Conservation (phyloP, 192 early-diverging fungal species). For the Chytriomyces confervae region DNA sequence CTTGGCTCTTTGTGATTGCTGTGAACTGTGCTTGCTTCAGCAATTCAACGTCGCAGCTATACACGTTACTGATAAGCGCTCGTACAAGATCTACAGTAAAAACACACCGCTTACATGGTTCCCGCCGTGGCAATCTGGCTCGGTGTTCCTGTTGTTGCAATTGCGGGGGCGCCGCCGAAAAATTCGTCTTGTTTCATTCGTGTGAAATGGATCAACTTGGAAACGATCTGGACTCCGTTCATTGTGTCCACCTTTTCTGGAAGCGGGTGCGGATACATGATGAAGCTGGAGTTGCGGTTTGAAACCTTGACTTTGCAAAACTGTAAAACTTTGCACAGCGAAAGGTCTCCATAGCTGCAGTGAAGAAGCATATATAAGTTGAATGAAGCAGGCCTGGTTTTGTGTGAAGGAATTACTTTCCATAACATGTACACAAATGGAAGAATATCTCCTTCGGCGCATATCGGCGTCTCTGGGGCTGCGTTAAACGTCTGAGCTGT, state of each 20-base stretch:
- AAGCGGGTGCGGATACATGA: not conserved
- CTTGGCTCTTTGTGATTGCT: not conserved
- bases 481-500: conserved; percentile 13
- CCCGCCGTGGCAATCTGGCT: not conserved
- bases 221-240: not conserved
- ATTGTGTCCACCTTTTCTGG: not conserved
- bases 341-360: conserved; percentile 1
- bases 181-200: not conserved
- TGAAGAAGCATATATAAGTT: too few species aligned
- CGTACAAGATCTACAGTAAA: too few species aligned
- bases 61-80: too few species aligned
- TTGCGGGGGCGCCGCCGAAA: conserved; percentile 1
- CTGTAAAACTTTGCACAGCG: not conserved
- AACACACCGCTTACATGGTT: not conserved
- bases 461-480: not conserved
- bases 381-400: not conserved
- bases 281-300: not conserved
- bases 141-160: conserved; percentile 10
- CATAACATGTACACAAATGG: conserved; percentile 7
- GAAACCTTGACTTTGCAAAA: not conserved
- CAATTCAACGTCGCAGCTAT: not conserved
- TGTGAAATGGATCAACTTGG: not conserved
- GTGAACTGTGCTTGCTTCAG: not conserved
- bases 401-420: not conserved
- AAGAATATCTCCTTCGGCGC: conserved; percentile 14